Percentiles rank a stretch among this genome's conserved stretches.
Conservation (phyloP, 345 rosid species). For the Populus euphratica region DNA sequence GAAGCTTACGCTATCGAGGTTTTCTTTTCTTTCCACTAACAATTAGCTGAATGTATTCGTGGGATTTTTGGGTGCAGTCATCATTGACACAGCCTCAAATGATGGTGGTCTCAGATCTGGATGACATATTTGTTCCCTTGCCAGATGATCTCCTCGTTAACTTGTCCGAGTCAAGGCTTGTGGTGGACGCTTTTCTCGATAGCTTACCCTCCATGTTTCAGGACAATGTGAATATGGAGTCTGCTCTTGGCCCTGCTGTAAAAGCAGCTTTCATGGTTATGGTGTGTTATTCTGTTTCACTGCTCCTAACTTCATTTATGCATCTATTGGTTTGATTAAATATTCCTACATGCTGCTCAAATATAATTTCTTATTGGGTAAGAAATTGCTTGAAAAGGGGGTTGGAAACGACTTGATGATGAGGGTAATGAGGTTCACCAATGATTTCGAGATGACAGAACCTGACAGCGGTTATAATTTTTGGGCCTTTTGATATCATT, state of each 20-base stretch:
- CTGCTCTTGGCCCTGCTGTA: slow-evolving; percentile 98
- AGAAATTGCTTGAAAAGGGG: background rate
- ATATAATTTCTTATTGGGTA: background rate
- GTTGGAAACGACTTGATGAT: background rate
- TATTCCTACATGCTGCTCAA: background rate
- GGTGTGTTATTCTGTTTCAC: slow-evolving; percentile 47
- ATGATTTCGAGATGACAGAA: background rate
- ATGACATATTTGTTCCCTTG: slow-evolving; percentile 84
- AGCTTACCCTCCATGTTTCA: slow-evolving; percentile 93
- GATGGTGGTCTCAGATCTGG: slow-evolving; percentile 98
- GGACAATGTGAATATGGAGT: slow-evolving; percentile 82
- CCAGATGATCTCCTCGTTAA: slow-evolving; percentile 99
- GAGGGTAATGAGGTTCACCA: background rate
- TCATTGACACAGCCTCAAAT: slow-evolving; percentile 96
- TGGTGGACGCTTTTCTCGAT: slow-evolving; percentile 87
- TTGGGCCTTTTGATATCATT: background rate
- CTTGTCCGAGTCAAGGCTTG: slow-evolving; percentile 91
- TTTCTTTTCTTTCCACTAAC: background rate
- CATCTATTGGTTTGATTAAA: background rate
- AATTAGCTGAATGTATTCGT: slow-evolving; percentile 4
- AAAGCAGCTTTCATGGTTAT: slow-evolving; percentile 93
- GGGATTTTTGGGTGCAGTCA: slow-evolving; percentile 55
- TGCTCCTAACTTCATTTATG: background rate
- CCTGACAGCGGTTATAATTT: background rate
- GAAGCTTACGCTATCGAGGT: slow-evolving; percentile 10